phyloP scores from a whole-genome alignment of 2,329 filamentous ascomycete species.

The Tetracladium maxilliforme region DNA sequence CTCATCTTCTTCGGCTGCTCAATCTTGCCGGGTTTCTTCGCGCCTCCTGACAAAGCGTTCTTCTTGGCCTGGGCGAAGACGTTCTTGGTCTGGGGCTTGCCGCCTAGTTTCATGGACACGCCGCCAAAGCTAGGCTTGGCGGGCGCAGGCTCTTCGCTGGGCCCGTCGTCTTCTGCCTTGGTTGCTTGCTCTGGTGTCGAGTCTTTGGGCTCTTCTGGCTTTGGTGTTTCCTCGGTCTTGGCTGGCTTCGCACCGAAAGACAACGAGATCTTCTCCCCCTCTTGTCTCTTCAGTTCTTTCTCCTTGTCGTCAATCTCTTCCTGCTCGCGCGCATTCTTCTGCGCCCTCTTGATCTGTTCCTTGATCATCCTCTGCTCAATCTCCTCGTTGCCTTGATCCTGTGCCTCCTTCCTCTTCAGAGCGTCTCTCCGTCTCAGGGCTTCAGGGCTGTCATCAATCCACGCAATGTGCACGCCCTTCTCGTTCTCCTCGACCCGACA shows the following conservation, averaged over 20 bases:
- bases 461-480: slow-evolving; percentile 74
- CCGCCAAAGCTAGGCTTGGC: slow-evolving; percentile 9
- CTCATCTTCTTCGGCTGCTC: slow-evolving; percentile 71
- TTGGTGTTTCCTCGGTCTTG: slow-evolving; percentile 5
- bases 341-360: slow-evolving; percentile 70
- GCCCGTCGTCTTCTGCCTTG: slow-evolving; percentile 2
- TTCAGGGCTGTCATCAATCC: slow-evolving; percentile 86
- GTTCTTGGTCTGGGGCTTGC: slow-evolving; percentile 58
- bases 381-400: slow-evolving; percentile 85
- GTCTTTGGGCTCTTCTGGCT: background rate
- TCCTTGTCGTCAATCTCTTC: slow-evolving; percentile 25
- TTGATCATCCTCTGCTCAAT: slow-evolving; percentile 69
- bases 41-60: slow-evolving; percentile 54
- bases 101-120: slow-evolving; percentile 50
- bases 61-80: slow-evolving; percentile 57
- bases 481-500: slow-evolving; percentile 82
- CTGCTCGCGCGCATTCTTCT: slow-evolving; percentile 36
- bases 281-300: slow-evolving; percentile 39
- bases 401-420: slow-evolving; percentile 66
- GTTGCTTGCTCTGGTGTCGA: slow-evolving; percentile 5
- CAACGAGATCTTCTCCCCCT: slow-evolving; percentile 64
- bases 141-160: slow-evolving; percentile 6
- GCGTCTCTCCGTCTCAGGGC: slow-evolving; percentile 70
- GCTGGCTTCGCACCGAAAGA: slow-evolving; percentile 37
- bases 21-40: slow-evolving; percentile 44